Evolutionary conservation across 805 yeast genomes (phyloP), one percentile per base, ranked within the genome.

Genomic region (Suhomyces pyralidae): DNA sequence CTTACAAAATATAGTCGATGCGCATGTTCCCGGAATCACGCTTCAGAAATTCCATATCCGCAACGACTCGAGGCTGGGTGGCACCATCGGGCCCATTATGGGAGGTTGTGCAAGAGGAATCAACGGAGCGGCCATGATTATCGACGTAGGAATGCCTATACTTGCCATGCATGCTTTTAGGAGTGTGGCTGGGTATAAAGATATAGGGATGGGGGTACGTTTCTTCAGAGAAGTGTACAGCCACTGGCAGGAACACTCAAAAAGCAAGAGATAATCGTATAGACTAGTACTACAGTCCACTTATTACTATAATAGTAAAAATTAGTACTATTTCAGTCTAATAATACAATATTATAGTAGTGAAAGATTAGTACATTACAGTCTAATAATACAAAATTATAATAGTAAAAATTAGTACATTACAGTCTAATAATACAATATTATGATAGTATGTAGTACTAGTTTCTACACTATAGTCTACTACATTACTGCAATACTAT

Each of bases 121-220:
- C 47, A 53, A 53, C 36, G 77, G 77, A 2, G 68, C 71, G 5
- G 57, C 73, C 36, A 45, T 53, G 44, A 71, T 71, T 9, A 61
- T 75, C 12, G 79, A 75, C 55, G 71, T 74, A 10, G 79, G 79
- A 0, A 55, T 75, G 44, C 72, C 79, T 0, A 74, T 71, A n/a
- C 60, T 75, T 19, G 64, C 74, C 38, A 75, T 75, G 79, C 79
- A 75, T 54, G 67, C 73, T 26, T 71, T 74, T 20, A 59, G 79
- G 36, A 70, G 73, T 8, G 59, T 66, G 20, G 63, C 68, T 52
- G 79, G 79, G 0, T 69, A 61, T 50, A 70, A 69, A 51, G 79
- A 75, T 45, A 68, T 68, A 5, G 76, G 74, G 2, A 60, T 71
- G 25, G 78, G 79, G 0, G 62, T 71, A 7, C 58, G 65, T 17